These are phyloP conservation scores for Heterobasidion parviporum DNA, from an alignment of 1,284 basidiomycete genomes.

Conservation along the genomic window DNA sequence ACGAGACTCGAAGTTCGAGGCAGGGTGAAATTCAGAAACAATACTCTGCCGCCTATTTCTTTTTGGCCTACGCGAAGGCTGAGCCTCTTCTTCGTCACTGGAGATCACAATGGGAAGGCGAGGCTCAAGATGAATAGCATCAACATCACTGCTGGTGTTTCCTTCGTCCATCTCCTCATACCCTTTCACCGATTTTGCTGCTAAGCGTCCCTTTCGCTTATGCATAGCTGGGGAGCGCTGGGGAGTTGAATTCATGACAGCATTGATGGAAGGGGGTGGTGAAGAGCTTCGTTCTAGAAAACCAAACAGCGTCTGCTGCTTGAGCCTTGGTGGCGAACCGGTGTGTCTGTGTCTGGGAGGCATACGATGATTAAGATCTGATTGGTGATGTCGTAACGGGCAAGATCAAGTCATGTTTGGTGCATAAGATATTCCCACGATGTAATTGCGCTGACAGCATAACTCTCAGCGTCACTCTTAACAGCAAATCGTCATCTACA, in stretches of 20 bases:
- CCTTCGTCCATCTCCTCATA: conserved; percentile 8
- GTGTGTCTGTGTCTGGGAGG: neutral
- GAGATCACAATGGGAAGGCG: conserved; percentile 16
- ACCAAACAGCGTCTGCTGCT: conserved; percentile 1
- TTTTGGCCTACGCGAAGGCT: conserved; percentile 24
- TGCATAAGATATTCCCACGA: too few relatives aligned
- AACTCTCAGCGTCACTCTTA: too few relatives aligned
- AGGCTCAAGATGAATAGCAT: conserved; percentile 41
- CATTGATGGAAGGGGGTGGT: neutral
- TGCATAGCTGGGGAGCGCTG: neutral
- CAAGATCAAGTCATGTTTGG: too few relatives aligned
- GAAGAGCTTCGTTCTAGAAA: neutral
- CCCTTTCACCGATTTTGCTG: conserved; percentile 8
- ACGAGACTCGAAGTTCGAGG: neutral
- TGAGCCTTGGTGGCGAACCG: neutral
- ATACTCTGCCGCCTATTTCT: conserved; percentile 18
- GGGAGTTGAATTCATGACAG: neutral
- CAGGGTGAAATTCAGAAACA: neutral
- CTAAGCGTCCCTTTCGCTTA: neutral
- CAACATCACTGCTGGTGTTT: conserved; percentile 35
- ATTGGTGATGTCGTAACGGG: neutral
- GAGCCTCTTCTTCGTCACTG: conserved; percentile 25
- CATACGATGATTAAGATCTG: neutral
- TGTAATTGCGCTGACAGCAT: too few relatives aligned
- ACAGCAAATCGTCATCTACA: too few relatives aligned